A percentile compares a stretch with the other conserved stretches of the same genome.
phyloP scores from a whole-genome alignment of 768 basidiomycete species.

The Rhodotorula diobovata region DNA sequence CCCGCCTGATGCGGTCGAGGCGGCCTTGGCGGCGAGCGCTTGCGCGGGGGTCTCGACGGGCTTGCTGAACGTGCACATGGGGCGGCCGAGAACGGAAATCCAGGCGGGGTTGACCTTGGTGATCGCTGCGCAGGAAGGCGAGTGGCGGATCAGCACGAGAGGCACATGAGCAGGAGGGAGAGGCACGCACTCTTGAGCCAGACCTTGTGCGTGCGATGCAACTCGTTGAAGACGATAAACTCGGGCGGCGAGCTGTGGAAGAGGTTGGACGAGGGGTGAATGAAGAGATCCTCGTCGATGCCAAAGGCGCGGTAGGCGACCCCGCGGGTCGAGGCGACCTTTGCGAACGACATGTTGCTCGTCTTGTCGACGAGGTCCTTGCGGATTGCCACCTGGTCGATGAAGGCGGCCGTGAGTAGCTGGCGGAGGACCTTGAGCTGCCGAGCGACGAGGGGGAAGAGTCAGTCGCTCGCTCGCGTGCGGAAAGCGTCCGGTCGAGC shows the following conservation, averaged over 20 bases:
- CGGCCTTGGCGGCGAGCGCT: slow-evolving; percentile 15
- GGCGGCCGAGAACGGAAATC: slow-evolving; percentile 72
- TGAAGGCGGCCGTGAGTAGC: slow-evolving; percentile 78
- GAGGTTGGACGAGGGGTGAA: slow-evolving; percentile 83
- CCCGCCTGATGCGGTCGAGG: slow-evolving; percentile 35
- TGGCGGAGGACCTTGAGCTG: slow-evolving; percentile 88
- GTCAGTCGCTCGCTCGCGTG: not conserved
- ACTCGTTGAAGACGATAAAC: slow-evolving; percentile 75
- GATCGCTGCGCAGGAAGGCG: slow-evolving; percentile 54
- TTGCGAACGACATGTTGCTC: slow-evolving; percentile 50
- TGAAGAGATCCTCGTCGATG: slow-evolving; percentile 77
- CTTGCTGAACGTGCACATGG: slow-evolving; percentile 67
- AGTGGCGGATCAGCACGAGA: not conserved
- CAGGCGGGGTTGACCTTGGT: slow-evolving; percentile 83
- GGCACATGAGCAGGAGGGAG: slow-evolving; percentile 19
- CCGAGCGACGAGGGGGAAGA: not conserved
- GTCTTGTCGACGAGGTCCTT: slow-evolving; percentile 70
- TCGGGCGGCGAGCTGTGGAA: slow-evolving; percentile 70
- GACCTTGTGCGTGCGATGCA: slow-evolving; percentile 66
- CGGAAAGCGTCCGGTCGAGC: slow-evolving; percentile 6
- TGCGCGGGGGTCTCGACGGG: slow-evolving; percentile 22
- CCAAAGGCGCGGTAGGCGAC: slow-evolving; percentile 79
- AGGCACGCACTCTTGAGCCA: slow-evolving; percentile 69
- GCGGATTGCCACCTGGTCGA: slow-evolving; percentile 89
- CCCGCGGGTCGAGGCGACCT: slow-evolving; percentile 69